Base-by-base conservation (phyloP, 345 rosid species). In the Raphanus raphanistrum region DNA sequence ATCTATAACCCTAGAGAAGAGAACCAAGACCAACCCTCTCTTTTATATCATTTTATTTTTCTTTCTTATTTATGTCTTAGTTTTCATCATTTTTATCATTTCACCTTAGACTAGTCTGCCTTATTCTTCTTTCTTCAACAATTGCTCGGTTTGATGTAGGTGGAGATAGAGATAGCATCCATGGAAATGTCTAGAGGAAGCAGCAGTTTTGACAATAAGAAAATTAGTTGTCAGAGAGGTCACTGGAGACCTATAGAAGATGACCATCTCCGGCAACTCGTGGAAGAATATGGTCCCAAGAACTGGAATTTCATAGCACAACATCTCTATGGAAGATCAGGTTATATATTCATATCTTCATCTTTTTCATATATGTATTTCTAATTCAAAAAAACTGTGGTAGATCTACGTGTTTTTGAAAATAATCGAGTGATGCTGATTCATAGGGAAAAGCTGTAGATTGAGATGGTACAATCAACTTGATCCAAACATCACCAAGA, bases 391-490 rank as follows among this genome's bases (percentile, higher is more conserved):
- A 15, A 15, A 16, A 15, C 0, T 52, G 8, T 50, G 15, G 17
- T 75, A 35, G 64, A 61, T 73, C 76, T 38, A 13, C 25, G 8
- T 64, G 70, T 65, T 21, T 52, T 61, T 62, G 2, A 45, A 7
- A 5, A 38, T 57, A 33, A 7, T 48, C 16, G 31, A 36, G 8
- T 50, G 9, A 21, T 9, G 28, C 29, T 11, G 77, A 58, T 58
- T 36, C 31, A 31, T 72, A 89, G 93, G 93, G 69, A 89, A 89
- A 78, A 89, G 93, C 33, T 89, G 91, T 80, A 85, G 93, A 81
- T 82, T 89, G 84, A 89, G 93, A 72, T 89, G 93, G 93, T 89
- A 76, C 70, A 89, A 89, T 74, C 93, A 89, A 81, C 82, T 89
- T 12, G 93, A 89, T 79, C 93, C 93, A 31, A 82, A 82, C 50